A percentile compares a stretch with the other conserved stretches of the same genome.
phyloP scores from a whole-genome alignment of 2,329 filamentous ascomycete species.

The Fusarium mangiferae region DNA sequence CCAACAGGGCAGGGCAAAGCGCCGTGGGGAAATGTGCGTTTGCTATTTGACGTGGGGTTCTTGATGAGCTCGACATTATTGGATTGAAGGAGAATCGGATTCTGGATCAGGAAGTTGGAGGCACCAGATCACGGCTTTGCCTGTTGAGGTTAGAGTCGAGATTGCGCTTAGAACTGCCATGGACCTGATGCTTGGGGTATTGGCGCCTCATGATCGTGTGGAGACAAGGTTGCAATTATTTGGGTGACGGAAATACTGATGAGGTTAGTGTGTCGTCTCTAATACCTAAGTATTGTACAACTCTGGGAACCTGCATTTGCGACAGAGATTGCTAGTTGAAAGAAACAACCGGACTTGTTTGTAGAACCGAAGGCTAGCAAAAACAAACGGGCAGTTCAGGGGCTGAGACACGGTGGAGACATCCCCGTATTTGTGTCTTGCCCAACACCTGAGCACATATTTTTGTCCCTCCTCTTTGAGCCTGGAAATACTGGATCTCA shows the following conservation, averaged over 20 bases:
- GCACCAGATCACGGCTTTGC: constrained; percentile 15
- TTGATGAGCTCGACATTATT: background rate
- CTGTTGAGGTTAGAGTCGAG: background rate
- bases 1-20: constrained; percentile 16
- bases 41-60: constrained; percentile 12
- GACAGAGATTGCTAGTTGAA: background rate
- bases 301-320: background rate
- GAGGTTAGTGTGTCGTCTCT: background rate
- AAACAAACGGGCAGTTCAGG: background rate
- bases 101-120: constrained; percentile 26
- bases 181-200: background rate
- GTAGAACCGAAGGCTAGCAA: background rate
- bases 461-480: background rate
- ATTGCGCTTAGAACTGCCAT: constrained; percentile 30
- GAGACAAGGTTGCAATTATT: background rate
- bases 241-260: background rate
- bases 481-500: background rate
- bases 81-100: background rate
- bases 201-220: background rate
- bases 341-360: background rate
- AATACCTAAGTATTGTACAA: background rate
- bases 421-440: background rate
- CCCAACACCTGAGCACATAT: background rate
- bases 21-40: background rate
- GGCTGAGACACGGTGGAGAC: background rate